phyloP scores from a whole-genome alignment of 2,329 filamentous ascomycete genomes.

The Fonsecaea multimorphosa region DNA sequence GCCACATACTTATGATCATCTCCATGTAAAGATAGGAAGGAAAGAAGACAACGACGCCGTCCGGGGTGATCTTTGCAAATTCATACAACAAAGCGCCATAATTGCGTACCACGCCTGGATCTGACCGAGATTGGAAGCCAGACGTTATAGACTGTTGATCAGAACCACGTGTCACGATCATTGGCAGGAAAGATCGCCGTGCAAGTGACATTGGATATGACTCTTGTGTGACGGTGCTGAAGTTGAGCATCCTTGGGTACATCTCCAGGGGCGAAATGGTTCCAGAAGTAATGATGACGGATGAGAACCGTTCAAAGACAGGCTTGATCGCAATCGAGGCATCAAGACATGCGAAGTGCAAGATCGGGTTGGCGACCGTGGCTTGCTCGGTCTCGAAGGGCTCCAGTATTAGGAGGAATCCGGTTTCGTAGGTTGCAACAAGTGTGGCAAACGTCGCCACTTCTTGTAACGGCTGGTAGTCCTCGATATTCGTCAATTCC shows the following conservation, averaged over 20 bases:
- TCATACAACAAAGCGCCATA: constrained; percentile 93
- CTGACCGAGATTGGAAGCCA: constrained; percentile 92
- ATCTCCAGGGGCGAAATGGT: constrained; percentile 97
- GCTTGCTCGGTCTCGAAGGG: constrained; percentile 95
- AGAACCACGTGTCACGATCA: constrained; percentile 94
- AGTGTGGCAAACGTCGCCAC: constrained; percentile 97
- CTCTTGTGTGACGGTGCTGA: constrained; percentile 89
- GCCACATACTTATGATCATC: constrained; percentile 98
- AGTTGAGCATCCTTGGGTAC: constrained; percentile 98
- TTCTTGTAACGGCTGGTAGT: constrained; percentile 95
- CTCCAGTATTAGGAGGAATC: constrained; percentile 94
- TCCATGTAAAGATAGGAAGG: constrained; percentile 99
- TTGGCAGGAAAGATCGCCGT: constrained; percentile 90
- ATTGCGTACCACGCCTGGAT: constrained; percentile 94
- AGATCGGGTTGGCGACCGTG: constrained; percentile 92
- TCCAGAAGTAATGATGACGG: constrained; percentile 97
- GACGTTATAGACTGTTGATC: constrained; percentile 94
- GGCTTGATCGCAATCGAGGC: constrained; percentile 98
- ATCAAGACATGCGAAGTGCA: constrained; percentile 96
- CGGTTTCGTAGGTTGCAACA: constrained; percentile 94
- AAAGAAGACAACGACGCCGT: constrained; percentile 99
- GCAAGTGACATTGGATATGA: constrained; percentile 98
- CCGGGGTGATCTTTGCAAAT: constrained; percentile 93
- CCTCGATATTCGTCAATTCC: constrained; percentile 96
- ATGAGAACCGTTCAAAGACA: constrained; percentile 96